Base-by-base conservation (phyloP, 208 protist species). In the Giardia muris region DNA sequence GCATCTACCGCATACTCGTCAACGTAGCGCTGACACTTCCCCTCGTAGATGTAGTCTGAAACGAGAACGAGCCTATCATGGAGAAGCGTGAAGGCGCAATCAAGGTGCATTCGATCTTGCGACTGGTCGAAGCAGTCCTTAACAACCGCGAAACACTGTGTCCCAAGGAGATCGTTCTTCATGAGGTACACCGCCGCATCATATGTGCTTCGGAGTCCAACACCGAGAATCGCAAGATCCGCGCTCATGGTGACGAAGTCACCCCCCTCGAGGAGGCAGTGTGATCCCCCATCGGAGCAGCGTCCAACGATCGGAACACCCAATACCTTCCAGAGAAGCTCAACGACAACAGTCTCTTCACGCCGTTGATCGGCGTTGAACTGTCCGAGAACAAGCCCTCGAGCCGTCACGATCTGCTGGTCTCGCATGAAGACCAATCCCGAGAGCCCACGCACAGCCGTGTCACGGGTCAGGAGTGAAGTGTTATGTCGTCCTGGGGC, bases 341-440 rank as follows among this genome's bases (percentile, higher is more conserved):
- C 47, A 92, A 97, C 95, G 0, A 97, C 67, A 46, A 94, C 87
- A 2, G 93, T 90, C 92, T 97, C 96, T 45, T 87, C 67, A 46
- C 86, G 0, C 43, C 96, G 43, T 90, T 96, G 95, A 43, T 76
- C 43, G 44, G 93, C 94, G 43, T 90, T 92, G 43, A 97, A 87
- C 43, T 67, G 88, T 3, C 87, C 91, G 46, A 97, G 92, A 0
- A 97, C 94, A 0, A 96, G 89, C 46, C 96, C 96, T 0, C 47
- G 87, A 1, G 91, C 48, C 0, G 96, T 97, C 0, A 95, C 95
- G 87, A 97, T 96, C 86, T 96, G 94, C 94, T 97, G 96, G 92
- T 97, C 96, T 42, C 96, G 67, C 47, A 93, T 95, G 89, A 97
- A 97, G 45, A 96, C 94, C 30, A 96, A 67, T 90, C 96, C 96